phyloP scores from a whole-genome alignment of 129 eudicot genomes.

The Scalesia atractyloides region DNA sequence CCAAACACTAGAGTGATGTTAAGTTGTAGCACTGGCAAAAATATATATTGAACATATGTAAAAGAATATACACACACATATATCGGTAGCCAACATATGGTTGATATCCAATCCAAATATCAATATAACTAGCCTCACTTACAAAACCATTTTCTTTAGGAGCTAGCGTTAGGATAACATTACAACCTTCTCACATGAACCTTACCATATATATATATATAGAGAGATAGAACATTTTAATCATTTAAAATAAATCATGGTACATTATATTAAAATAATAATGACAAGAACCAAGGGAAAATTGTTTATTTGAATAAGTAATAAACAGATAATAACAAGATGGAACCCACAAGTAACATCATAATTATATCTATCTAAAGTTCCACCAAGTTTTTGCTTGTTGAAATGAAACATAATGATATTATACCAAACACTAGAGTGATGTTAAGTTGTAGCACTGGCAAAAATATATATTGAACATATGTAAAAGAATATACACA shows the following conservation, averaged over 20 bases:
- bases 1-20: neutral
- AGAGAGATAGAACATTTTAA: no score
- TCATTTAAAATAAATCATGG: conserved; percentile 19
- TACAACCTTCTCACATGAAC: no score
- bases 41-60: no score
- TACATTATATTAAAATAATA: conserved; percentile 25
- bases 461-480: no score
- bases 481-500: no score
- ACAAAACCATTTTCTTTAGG: neutral
- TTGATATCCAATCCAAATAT: neutral
- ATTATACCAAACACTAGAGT: neutral
- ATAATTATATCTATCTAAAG: conserved; percentile 1
- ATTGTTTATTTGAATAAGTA: neutral
- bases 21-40: neutral
- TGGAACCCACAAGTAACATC: conserved; percentile 19
- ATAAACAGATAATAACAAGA: neutral
- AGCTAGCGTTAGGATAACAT: no score
- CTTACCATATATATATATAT: no score
- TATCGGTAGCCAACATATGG: neutral
- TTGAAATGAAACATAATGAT: no score
- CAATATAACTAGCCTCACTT: neutral
- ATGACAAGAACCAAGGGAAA: conserved; percentile 22
- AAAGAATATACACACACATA: no score
- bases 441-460: neutral
- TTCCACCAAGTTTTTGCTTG: neutral